Percentiles rank a stretch among this genome's conserved stretches.
These are phyloP conservation scores for Aspergillus ibericus DNA, from an alignment of 2,329 filamentous ascomycete genomes.

Conservation along the genomic window DNA sequence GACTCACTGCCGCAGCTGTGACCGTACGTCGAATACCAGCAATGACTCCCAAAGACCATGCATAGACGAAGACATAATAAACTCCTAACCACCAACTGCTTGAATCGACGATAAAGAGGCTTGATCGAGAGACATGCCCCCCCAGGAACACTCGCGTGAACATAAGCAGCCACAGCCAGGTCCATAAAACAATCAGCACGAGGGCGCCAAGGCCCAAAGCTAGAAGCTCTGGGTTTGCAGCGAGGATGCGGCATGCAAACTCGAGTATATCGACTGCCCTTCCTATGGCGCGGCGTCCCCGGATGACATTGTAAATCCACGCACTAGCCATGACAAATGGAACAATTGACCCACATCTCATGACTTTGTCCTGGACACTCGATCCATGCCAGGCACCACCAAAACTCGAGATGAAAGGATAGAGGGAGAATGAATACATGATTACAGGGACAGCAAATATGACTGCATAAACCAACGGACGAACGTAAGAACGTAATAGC, in stretches of 20 bases:
- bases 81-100: constrained; percentile 95
- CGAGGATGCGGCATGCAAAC: constrained; percentile 84
- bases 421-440: constrained; percentile 84
- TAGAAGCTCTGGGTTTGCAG: constrained; percentile 79
- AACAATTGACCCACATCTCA: constrained; percentile 82
- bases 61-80: constrained; percentile 89
- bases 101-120: constrained; percentile 76
- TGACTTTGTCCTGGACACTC: constrained; percentile 79
- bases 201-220: constrained; percentile 79
- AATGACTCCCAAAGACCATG: constrained; percentile 89
- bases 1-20: constrained; percentile 90
- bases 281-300: constrained; percentile 74
- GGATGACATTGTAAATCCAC: constrained; percentile 82
- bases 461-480: constrained; percentile 77
- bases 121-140: constrained; percentile 68
- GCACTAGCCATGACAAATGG: constrained; percentile 71
- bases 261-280: constrained; percentile 87
- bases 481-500: constrained; percentile 80
- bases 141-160: constrained; percentile 93
- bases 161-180: constrained; percentile 95
- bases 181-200: constrained; percentile 76
- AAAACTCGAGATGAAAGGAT: constrained; percentile 87
- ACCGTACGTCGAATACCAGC: constrained; percentile 86
- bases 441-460: constrained; percentile 82
- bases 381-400: constrained; percentile 72